Conservation (phyloP, 192 early-diverging fungal species). For the Podila epigama region DNA sequence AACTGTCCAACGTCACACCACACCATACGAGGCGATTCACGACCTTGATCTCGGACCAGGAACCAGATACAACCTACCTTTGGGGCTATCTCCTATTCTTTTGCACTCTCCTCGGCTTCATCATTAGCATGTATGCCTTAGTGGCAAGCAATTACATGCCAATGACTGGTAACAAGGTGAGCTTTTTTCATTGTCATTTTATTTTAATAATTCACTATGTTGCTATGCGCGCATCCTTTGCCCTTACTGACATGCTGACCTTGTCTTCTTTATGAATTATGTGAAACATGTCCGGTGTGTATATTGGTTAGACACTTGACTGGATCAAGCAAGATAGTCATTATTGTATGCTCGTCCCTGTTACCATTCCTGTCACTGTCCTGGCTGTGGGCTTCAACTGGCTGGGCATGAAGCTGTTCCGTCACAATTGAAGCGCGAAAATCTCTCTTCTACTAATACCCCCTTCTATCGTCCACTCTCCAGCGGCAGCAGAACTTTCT, state of each 20-base stretch:
- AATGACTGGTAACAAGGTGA: slow-evolving; percentile 66
- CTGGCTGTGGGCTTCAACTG: slow-evolving; percentile 91
- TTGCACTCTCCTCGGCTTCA: slow-evolving; percentile 66
- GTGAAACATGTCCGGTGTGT: too few species aligned
- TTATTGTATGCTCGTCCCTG: slow-evolving; percentile 84
- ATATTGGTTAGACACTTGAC: slow-evolving; percentile 64
- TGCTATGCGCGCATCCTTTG: too few species aligned
- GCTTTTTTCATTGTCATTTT: neutral
- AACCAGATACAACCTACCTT: slow-evolving; percentile 71
- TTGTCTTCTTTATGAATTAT: neutral
- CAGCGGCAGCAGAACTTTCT: too few species aligned
- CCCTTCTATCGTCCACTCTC: neutral
- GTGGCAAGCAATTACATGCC: slow-evolving; percentile 76
- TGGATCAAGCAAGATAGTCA: slow-evolving; percentile 79
- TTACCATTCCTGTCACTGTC: slow-evolving; percentile 76
- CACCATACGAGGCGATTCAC: slow-evolving; percentile 65
- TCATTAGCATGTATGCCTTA: slow-evolving; percentile 68
- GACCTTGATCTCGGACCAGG: slow-evolving; percentile 59
- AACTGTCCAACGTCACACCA: slow-evolving; percentile 51
- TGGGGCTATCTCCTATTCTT: slow-evolving; percentile 73
- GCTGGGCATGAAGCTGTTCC: slow-evolving; percentile 94
- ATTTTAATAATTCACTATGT: neutral
- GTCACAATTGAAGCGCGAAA: slow-evolving; percentile 70
- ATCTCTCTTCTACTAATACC: neutral
- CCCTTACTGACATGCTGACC: too few species aligned